Base-by-base conservation (phyloP, 2,329 filamentous ascomycete species). In the Lachnellula suecica region DNA sequence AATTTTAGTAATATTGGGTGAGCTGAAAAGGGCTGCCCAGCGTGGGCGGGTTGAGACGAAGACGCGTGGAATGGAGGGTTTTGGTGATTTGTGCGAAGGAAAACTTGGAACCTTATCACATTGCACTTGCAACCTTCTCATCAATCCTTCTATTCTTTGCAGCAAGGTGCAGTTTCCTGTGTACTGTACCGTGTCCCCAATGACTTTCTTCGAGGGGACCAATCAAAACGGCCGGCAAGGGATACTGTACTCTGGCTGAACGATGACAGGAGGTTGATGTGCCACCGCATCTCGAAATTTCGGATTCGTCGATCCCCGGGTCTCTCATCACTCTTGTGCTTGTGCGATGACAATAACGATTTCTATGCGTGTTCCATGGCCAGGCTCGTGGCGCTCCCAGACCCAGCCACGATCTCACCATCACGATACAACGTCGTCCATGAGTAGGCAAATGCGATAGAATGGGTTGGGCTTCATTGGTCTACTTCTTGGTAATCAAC, bases 11-110 rank as follows among this genome's bases (percentile, higher is more conserved):
- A 20, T 43, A 35, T 49, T 24, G 44, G 29, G 31, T 44, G 37
- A 40, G 19, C 20, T 43, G 31, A 27, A 40, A 47, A 27, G 22
- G 41, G 47, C 24, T 38, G n/a, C n/a, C n/a, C n/a, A n/a, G n/a
- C n/a, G n/a, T n/a, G n/a, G n/a, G n/a, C n/a, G n/a, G n/a, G n/a
- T n/a, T n/a, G n/a, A n/a, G n/a, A n/a, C n/a, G 47, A 47, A 44
- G 45, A 49, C 44, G 48, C 44, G 35, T 62, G 58, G 53, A 57
- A 60, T 53, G 53, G 37, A 51, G 49, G 49, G 45, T 44, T 37
- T 17, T 49, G 43, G 38, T 43, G 29, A 37, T 45, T 37, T 44
- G 40, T 35, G 34, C 38, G 40, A 55, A 27, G 45, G 51, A 35
- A 56, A 45, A 19, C 29, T 11, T 17, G 40, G 15, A 25, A 43